Evolutionary conservation across 352 stramenopile species (phyloP), one percentile per base, ranked within the genome.

Genomic region (Phytophthora tubulina): DNA sequence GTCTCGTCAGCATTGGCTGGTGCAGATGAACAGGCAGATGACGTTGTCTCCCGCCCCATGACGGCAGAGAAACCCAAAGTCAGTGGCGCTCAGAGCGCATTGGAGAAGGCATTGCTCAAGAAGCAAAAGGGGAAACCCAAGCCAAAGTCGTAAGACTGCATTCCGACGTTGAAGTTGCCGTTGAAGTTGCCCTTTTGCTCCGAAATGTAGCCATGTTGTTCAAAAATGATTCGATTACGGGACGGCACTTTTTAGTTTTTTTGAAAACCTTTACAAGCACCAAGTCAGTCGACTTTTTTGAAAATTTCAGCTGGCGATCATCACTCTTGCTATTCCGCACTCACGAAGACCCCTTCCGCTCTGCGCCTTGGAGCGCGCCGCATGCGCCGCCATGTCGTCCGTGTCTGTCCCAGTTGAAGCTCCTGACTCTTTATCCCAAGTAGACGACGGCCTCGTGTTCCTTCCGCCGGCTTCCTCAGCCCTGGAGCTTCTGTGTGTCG

Each of bases 401-500:
- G 46, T 44, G 30, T n/a, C 63, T 38, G n/a, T 6, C 46, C 10
- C 10, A 27, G 41, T 46, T 46, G 41, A 46, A 36, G 46, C 42
- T 27, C 0, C 53, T 11, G 56, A 21, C 4, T 15, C 33, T 11
- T 21, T 21, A n/a, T 30, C 21, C n/a, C n/a, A 17, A 17, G 44
- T 50, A 15, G 71, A 81, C 56, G 71, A 81, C 46, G 77, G 74
- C 6, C 80, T 91, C 48, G 86, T 93, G 53, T 90, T 88, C 67
- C 73, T 95, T 8, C 85, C 86, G 30, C 69, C 63, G 8, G 76
- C 86, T 13, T 86, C 85, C 14, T 57, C 73, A 4, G 65, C 76
- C 1, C 74, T 93, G 0, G 67, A 84, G 63, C 59, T 82, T 48
- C 61, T 94, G 15, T 94, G 86, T 48, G 76, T 93, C 32, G 60